phyloP scores from a whole-genome alignment of 768 basidiomycete genomes.

The Lentinula edodes region DNA sequence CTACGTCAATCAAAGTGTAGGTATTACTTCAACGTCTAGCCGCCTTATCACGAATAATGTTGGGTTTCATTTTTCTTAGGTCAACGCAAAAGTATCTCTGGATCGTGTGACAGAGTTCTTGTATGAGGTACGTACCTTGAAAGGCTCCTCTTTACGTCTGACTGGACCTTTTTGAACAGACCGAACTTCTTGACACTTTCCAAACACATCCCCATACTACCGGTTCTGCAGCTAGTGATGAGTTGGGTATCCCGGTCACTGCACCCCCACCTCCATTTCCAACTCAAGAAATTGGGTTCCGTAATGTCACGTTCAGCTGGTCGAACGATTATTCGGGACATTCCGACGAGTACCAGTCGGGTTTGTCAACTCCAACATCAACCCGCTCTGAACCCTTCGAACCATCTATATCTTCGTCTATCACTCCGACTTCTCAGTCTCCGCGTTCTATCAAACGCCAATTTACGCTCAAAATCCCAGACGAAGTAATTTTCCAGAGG shows the following conservation, averaged over 20 bases:
- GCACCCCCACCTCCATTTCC: background rate
- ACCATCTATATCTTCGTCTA: background rate
- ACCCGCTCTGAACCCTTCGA: background rate
- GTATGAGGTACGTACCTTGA: constrained; percentile 23
- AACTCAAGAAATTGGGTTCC: constrained; percentile 41
- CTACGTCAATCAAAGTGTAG: constrained; percentile 2
- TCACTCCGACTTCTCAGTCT: background rate
- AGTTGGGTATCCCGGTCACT: background rate
- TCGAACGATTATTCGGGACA: constrained; percentile 27
- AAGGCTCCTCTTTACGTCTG: background rate
- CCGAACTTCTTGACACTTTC: constrained; percentile 44
- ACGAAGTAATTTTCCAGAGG: constrained; percentile 47
- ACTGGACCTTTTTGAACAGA: constrained; percentile 17
- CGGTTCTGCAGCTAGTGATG: background rate
- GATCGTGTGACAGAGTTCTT: constrained; percentile 47
- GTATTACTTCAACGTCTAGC: background rate
- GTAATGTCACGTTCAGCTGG: constrained; percentile 55
- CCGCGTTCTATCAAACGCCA: constrained; percentile 36
- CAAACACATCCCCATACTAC: constrained; percentile 12
- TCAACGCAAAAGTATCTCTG: constrained; percentile 56
- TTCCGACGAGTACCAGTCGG: background rate
- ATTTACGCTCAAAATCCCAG: constrained; percentile 45
- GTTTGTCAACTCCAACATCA: background rate
- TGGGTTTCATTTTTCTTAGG: constrained; percentile 3
- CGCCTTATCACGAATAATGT: background rate